A percentile compares a stretch with the other conserved stretches of the same genome.
Evolutionary conservation across 768 basidiomycete species (phyloP).

Genomic region (Glaciozyma antarctica): DNA sequence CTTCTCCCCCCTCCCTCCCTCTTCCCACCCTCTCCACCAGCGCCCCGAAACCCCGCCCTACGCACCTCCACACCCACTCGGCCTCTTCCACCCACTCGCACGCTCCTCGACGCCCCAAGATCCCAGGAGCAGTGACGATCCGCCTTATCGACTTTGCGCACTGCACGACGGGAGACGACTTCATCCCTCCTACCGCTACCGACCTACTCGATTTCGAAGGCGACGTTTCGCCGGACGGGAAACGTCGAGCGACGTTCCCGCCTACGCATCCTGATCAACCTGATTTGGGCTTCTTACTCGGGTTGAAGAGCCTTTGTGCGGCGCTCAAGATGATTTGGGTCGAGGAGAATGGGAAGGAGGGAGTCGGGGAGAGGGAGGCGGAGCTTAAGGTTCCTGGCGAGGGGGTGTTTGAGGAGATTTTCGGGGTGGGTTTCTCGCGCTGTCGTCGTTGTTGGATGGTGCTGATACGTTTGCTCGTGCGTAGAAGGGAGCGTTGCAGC

Average conservation of each 20-base stretch:
- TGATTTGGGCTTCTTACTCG: conserved; percentile 88
- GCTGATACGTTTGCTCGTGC: no score
- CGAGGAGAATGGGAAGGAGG: not conserved
- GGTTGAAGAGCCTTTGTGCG: conserved; percentile 67
- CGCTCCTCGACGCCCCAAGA: conserved; percentile 61
- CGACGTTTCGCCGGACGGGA: conserved; percentile 53
- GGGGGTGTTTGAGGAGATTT: conserved; percentile 5
- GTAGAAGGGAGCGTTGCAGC: not conserved
- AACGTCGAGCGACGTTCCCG: conserved; percentile 90
- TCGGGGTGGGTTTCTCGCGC: not conserved
- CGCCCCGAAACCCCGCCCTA: not conserved
- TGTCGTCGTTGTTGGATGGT: no score
- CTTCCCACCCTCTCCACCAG: not conserved
- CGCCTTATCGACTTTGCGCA: conserved; percentile 98
- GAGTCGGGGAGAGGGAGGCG: no score
- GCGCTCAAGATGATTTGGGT: conserved; percentile 71
- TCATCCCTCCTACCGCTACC: conserved; percentile 48
- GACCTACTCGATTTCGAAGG: conserved; percentile 39
- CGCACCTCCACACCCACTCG: not conserved
- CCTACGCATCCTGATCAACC: conserved; percentile 81
- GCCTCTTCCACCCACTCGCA: not conserved
- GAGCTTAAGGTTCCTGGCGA: not conserved
- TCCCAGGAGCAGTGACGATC: conserved; percentile 79
- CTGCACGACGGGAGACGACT: conserved; percentile 90
- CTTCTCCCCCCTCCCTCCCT: not conserved